Evolutionary conservation across 2,329 filamentous ascomycete species (phyloP).

Genomic region (Claviceps humidiphila): DNA sequence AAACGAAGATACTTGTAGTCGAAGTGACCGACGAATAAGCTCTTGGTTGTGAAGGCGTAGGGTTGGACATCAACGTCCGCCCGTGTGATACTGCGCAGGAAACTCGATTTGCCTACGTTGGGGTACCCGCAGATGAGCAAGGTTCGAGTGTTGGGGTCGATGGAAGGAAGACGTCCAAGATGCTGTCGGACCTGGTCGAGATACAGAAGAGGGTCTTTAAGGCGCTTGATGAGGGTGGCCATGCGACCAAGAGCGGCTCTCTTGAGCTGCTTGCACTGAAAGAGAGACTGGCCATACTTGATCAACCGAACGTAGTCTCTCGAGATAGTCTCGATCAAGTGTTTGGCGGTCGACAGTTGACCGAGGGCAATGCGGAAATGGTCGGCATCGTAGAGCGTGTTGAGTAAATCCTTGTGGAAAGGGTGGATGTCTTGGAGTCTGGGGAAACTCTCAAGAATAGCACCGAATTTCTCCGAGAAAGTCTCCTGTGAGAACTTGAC

Average conservation of each 20-base stretch:
- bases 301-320: constrained; percentile 85
- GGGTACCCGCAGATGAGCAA: constrained; percentile 95
- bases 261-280: constrained; percentile 99
- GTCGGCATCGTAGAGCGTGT: constrained; percentile 97
- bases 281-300: constrained; percentile 92
- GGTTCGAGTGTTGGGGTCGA: constrained; percentile 94
- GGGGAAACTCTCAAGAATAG: constrained; percentile 87
- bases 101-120: constrained; percentile 95
- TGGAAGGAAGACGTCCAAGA: constrained; percentile 91
- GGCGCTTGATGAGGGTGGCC: constrained; percentile 88
- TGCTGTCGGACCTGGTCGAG: constrained; percentile 88
- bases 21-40: constrained; percentile 92
- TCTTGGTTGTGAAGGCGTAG: constrained; percentile 97
- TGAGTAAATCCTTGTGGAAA: constrained; percentile 72
- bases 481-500: constrained; percentile 98
- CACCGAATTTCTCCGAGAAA: constrained; percentile 82
- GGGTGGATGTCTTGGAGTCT: constrained; percentile 89
- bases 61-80: constrained; percentile 96
- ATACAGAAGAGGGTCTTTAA: constrained; percentile 91
- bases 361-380: constrained; percentile 95
- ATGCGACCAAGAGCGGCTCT: constrained; percentile 90
- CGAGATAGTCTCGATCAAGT: constrained; percentile 89
- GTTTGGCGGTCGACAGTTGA: constrained; percentile 90
- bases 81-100: constrained; percentile 79
- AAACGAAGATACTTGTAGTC: constrained; percentile 63